A percentile compares a stretch with the other conserved stretches of the same genome.
These are phyloP conservation scores for Podospora bellae-mahoneyi DNA, from an alignment of 495 filamentous ascomycete species.

Conservation along the genomic window DNA sequence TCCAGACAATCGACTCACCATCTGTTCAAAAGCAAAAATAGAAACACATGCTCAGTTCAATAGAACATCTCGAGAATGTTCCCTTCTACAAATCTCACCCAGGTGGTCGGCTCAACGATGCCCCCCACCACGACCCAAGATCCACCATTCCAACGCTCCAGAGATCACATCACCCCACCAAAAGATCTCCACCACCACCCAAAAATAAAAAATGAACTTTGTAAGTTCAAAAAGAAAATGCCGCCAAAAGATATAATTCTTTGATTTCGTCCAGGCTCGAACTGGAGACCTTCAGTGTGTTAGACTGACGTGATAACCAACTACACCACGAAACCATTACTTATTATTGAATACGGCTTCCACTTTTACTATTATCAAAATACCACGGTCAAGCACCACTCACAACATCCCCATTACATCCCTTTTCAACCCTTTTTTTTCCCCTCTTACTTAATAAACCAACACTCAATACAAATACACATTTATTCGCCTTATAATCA, in stretches of 20 bases:
- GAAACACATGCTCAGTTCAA: not conserved
- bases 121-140: not conserved
- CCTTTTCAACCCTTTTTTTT: not conserved
- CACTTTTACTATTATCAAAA: not conserved
- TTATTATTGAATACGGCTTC: not conserved
- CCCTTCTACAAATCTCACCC: not conserved
- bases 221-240: not conserved
- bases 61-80: not conserved
- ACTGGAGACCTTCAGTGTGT: conserved; percentile 25
- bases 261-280: conserved; percentile 23
- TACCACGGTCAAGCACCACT: not conserved
- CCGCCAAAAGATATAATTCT: not conserved
- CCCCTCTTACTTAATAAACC: not conserved
- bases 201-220: not conserved
- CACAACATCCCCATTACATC: not conserved
- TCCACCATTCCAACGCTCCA: not conserved
- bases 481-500: not conserved
- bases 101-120: not conserved
- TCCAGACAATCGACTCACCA: not conserved
- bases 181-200: not conserved
- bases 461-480: not conserved
- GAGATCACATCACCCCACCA: not conserved
- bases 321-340: conserved; percentile 22
- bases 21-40: not conserved
- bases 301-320: conserved; percentile 24